phyloP scores from a whole-genome alignment of 805 yeast species.

The Saccharomycopsis sp. region DNA sequence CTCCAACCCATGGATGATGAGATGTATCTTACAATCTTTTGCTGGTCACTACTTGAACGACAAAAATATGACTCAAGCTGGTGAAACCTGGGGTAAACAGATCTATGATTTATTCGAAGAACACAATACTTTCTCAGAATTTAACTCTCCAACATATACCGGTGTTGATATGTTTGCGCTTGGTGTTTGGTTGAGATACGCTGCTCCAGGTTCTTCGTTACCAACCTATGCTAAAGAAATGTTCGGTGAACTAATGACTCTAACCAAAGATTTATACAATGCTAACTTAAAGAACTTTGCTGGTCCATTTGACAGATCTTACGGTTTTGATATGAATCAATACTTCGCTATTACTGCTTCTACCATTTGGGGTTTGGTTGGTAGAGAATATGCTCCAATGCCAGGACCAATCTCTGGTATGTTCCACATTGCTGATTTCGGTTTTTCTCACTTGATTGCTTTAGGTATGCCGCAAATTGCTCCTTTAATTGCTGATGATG shows the following conservation, averaged over 20 bases:
- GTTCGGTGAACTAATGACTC: conserved; percentile 13
- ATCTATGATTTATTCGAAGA: conserved; percentile 14
- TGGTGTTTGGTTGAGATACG: conserved; percentile 19
- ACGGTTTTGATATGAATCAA: conserved; percentile 20
- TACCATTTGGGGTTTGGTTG: conserved; percentile 20
- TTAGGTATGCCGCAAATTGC: conserved; percentile 15
- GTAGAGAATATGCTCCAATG: conserved; percentile 21
- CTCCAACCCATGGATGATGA: conserved; percentile 21
- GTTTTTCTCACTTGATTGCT: conserved; percentile 17
- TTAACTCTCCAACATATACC: conserved; percentile 22
- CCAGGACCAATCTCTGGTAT: conserved; percentile 17
- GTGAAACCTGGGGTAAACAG: conserved; percentile 18
- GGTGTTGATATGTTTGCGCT: conserved; percentile 22
- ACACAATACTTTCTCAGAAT: conserved; percentile 21
- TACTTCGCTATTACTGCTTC: conserved; percentile 18
- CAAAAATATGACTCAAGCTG: conserved; percentile 16
- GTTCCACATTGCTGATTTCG: conserved; percentile 20
- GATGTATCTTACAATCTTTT: conserved; percentile 19
- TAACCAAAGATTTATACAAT: conserved; percentile 15
- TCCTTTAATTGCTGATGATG: conserved; percentile 6
- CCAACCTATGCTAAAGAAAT: conserved; percentile 19
- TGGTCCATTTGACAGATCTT: conserved; percentile 22
- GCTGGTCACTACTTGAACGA: conserved; percentile 16
- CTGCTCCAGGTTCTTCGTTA: conserved; percentile 17
- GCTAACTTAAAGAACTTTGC: conserved; percentile 21